Evolutionary conservation across 331 rosid species (phyloP).

Genomic region (Quercus lobata): DNA sequence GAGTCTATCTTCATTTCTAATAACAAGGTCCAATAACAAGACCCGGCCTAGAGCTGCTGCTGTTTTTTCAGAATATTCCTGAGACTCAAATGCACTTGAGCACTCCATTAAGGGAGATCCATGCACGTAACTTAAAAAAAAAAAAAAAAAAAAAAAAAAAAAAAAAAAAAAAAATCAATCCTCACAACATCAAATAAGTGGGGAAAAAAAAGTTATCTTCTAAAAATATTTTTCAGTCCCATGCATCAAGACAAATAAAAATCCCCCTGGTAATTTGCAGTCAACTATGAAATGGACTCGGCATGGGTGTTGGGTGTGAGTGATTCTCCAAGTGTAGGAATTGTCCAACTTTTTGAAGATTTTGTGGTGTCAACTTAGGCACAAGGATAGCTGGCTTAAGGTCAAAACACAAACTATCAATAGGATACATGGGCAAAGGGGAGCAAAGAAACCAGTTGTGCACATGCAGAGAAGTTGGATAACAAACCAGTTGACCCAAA

Average conservation of each 20-base stretch:
- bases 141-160: not conserved
- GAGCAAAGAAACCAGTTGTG: not conserved
- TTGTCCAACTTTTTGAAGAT: not conserved
- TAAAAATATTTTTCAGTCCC: not conserved
- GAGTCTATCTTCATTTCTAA: slow-evolving; percentile 97
- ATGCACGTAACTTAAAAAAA: slow-evolving; percentile 70
- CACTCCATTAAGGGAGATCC: slow-evolving; percentile 92
- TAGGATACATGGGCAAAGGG: not conserved
- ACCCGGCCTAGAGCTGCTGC: slow-evolving; percentile 86
- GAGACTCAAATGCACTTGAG: slow-evolving; percentile 64
- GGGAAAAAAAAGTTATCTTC: not conserved
- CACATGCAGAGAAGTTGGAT: not conserved
- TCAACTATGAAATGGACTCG: not conserved
- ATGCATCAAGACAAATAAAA: not conserved
- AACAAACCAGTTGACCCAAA: not conserved
- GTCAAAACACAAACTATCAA: not conserved
- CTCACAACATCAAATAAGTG: slow-evolving; percentile 10
- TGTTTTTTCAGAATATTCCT: slow-evolving; percentile 62
- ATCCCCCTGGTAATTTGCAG: not conserved
- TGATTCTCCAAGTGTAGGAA: not conserved
- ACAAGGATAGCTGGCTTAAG: not conserved
- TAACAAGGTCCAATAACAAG: slow-evolving; percentile 85
- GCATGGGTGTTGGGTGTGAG: not conserved
- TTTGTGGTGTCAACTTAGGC: not conserved
- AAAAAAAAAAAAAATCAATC: not conserved